Base-by-base conservation (phyloP, 139 green algal genomes). In the Penium margaritaceum region DNA sequence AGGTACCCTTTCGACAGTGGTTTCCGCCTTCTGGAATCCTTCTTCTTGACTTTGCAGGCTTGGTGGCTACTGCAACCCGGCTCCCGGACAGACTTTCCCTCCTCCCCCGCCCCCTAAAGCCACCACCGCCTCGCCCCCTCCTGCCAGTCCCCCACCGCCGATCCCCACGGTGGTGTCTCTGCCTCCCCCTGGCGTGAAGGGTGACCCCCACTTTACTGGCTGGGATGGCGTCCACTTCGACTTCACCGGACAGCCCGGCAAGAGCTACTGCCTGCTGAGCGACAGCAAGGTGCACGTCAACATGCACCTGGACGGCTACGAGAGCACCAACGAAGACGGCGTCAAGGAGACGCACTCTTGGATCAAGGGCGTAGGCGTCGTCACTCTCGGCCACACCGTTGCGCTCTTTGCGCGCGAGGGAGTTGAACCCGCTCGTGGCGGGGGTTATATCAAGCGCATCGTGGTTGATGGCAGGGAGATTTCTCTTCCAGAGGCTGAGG, bases 341-440 rank as follows among this genome's bases (percentile, higher is more conserved):
- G 32, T 41, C 9, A 74, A 80, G 29, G 35, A 80, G 19, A 80
- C 72, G 21, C 65, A 81, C 67, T 46, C 72, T n/a, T 79, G 72
- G 69, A 81, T 79, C 68, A 66, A 43, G 30, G 37, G 34, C 0
- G 27, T 81, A 7, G 69, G 69, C 3, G 75, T 79, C 39, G 19
- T 58, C 57, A 63, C 32, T 65, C 70, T 43, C 17, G 43, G 29
- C 14, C 70, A 77, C 36, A 74, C 34, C 14, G 21, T 77, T 4
- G 70, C 21, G 17, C 30, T 83, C 44, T 73, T 54, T 36, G 79
- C 79, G n/a, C 35, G 80, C 19, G 77, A 47, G 27, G 67, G 66
- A 3, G 61, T 60, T 36, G 76, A 76, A 17, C 62, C 63, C 1
- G 68, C 58, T 38, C 32, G 61, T n/a, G 24, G 29, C 32, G 43